Conservation (phyloP, 2,329 filamentous ascomycete species). For the Leptodontidium sp. region DNA sequence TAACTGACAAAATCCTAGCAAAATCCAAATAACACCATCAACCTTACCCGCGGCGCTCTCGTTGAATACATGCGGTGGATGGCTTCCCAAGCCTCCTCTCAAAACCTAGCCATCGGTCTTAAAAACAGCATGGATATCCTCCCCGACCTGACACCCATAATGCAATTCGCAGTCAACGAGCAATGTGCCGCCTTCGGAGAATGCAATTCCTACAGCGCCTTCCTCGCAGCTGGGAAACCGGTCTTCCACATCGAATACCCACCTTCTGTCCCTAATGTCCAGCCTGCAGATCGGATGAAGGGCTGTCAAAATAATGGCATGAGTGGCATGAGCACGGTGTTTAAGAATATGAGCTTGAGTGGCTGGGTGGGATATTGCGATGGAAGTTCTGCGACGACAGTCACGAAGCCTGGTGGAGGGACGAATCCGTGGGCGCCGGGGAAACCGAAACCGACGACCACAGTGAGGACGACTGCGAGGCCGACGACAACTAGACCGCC, state of each 20-base stretch:
- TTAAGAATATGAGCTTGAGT: slow-evolving; percentile 31
- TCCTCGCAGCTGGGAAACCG: slow-evolving; percentile 68
- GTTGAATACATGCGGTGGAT: slow-evolving; percentile 69
- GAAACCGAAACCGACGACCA: neutral
- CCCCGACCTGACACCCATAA: slow-evolving; percentile 52
- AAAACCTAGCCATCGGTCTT: slow-evolving; percentile 68
- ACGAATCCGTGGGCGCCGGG: slow-evolving; percentile 19
- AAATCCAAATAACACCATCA: slow-evolving; percentile 17
- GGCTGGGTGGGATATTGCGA: slow-evolving; percentile 34
- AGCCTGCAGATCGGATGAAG: slow-evolving; percentile 2
- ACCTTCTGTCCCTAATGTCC: slow-evolving; percentile 39
- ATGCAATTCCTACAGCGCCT: slow-evolving; percentile 64
- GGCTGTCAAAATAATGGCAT: slow-evolving; percentile 17
- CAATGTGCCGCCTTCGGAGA: slow-evolving; percentile 69
- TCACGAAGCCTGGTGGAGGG: slow-evolving; percentile 26
- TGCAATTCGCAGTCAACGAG: slow-evolving; percentile 76
- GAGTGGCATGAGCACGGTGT: slow-evolving; percentile 25
- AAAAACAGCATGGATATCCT: slow-evolving; percentile 75
- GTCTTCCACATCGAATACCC: slow-evolving; percentile 80
- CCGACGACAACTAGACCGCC: neutral
- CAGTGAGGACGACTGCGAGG: neutral
- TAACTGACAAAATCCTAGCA: slow-evolving; percentile 49
- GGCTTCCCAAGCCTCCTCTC: slow-evolving; percentile 58
- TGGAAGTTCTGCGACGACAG: slow-evolving; percentile 27
- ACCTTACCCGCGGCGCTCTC: slow-evolving; percentile 61